Percentiles rank a stretch among this genome's conserved stretches.
Evolutionary conservation across 768 basidiomycete genomes (phyloP).

Genomic region (Cystobasidium onofrii): DNA sequence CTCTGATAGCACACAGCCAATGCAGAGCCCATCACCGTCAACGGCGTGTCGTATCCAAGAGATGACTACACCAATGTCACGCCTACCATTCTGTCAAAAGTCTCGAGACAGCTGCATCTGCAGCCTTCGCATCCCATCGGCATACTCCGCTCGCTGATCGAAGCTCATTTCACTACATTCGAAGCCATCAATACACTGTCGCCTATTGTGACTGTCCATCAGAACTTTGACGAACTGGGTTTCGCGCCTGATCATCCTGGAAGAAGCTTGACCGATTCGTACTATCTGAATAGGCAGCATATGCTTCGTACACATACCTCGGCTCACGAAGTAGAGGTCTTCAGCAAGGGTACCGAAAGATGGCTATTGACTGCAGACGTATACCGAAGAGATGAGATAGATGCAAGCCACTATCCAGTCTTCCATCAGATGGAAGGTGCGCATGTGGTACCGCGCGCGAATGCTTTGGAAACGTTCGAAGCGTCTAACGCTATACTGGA

Average conservation of each 20-base stretch:
- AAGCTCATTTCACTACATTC: constrained; percentile 68
- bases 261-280: constrained; percentile 78
- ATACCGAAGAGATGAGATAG: constrained; percentile 95
- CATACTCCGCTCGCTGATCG: constrained; percentile 73
- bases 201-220: constrained; percentile 76
- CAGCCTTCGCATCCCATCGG: constrained; percentile 72
- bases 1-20: background rate
- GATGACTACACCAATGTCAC: constrained; percentile 80
- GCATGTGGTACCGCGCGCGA: constrained; percentile 54
- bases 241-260: constrained; percentile 92
- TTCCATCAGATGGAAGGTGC: constrained; percentile 99
- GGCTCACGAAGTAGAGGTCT: constrained; percentile 94
- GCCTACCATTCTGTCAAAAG: constrained; percentile 70
- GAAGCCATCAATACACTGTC: constrained; percentile 57
- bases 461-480: constrained; percentile 56
- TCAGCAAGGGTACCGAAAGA: constrained; percentile 58
- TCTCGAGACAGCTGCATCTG: constrained; percentile 66
- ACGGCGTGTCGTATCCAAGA: constrained; percentile 52
- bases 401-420: constrained; percentile 89
- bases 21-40: background rate
- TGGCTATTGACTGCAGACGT: constrained; percentile 96
- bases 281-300: constrained; percentile 80
- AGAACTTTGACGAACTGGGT: constrained; percentile 95
- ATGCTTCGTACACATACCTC: constrained; percentile 97
- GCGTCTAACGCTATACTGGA: constrained; percentile 62